Percentiles rank a stretch among this genome's conserved stretches.
These are phyloP conservation scores for Tolypocladium endophyticum DNA, from an alignment of 2,329 filamentous ascomycete species.

Conservation along the genomic window DNA sequence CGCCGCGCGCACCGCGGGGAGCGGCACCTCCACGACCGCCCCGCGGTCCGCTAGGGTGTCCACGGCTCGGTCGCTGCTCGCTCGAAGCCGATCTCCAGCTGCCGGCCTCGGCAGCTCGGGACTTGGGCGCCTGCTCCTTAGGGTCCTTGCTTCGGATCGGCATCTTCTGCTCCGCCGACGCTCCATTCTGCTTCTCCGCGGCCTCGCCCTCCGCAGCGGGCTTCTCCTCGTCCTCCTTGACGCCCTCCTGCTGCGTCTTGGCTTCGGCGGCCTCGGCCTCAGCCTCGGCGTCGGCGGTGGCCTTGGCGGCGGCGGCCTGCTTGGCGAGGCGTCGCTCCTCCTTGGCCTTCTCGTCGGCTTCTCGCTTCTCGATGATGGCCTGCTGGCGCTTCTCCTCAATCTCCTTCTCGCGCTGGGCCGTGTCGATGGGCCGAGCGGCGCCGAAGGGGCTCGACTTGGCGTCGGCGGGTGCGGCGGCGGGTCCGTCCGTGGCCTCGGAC, in stretches of 20 bases:
- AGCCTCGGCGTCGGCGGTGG: constrained; percentile 25
- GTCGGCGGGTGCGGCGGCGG: constrained; percentile 45
- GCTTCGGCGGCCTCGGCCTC: constrained; percentile 32
- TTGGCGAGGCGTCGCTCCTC: constrained; percentile 58
- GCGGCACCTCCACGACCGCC: constrained; percentile 28
- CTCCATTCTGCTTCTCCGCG: constrained; percentile 16
- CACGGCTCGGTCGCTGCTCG: constrained; percentile 35
- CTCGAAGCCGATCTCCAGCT: constrained; percentile 48
- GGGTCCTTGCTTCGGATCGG: constrained; percentile 27
- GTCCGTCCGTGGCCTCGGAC: constrained; percentile 51
- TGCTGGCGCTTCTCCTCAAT: constrained; percentile 80
- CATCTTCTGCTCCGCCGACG: constrained; percentile 37
- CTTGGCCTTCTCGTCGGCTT: constrained; percentile 76
- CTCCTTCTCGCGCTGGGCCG: constrained; percentile 75
- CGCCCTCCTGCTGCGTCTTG: constrained; percentile 21
- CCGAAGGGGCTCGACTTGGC: constrained; percentile 90
- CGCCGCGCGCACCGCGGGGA: constrained; percentile 31
- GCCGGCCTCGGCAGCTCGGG: constrained; percentile 45
- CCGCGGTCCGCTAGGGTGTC: constrained; percentile 30
- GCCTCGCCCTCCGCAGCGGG: constrained; percentile 15
- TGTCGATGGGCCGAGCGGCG: constrained; percentile 88
- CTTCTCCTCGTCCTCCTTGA: constrained; percentile 15
- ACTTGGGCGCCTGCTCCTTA: constrained; percentile 36
- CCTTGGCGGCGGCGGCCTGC: constrained; percentile 41
- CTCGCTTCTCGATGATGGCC: constrained; percentile 69